A percentile compares a stretch with the other conserved stretches of the same genome.
These are phyloP conservation scores for Halenospora varia DNA, from an alignment of 495 filamentous ascomycete species.

Conservation along the genomic window DNA sequence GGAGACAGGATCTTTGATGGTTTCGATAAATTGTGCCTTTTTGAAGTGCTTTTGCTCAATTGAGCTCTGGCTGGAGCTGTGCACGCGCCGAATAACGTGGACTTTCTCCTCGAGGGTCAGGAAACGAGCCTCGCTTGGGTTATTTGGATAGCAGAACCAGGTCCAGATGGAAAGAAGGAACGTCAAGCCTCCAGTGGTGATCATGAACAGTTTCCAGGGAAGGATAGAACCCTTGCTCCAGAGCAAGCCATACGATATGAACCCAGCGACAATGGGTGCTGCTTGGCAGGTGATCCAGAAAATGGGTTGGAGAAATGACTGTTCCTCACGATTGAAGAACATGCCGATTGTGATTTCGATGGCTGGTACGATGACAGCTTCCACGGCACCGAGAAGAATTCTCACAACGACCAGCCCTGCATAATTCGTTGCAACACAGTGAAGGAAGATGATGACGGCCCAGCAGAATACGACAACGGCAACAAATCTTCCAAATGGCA, in stretches of 20 bases:
- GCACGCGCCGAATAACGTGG: constrained; percentile 48
- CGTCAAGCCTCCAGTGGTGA: constrained; percentile 23
- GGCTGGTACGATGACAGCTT: constrained; percentile 24
- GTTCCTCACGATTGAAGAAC: constrained; percentile 27
- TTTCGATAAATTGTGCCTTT: constrained; percentile 55
- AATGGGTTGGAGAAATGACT: constrained; percentile 23
- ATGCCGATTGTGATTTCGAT: constrained; percentile 29
- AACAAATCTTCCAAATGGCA: constrained; percentile 27
- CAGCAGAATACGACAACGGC: constrained; percentile 20
- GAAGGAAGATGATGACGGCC: constrained; percentile 23
- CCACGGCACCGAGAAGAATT: constrained; percentile 21
- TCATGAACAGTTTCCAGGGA: constrained; percentile 31
- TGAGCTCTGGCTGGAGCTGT: constrained; percentile 52
- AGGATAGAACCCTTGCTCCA: constrained; percentile 17
- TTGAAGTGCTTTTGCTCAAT: constrained; percentile 69
- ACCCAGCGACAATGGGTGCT: constrained; percentile 20
- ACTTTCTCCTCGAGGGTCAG: constrained; percentile 56
- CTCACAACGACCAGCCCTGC: constrained; percentile 24
- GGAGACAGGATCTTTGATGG: constrained; percentile 54
- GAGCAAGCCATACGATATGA: constrained; percentile 27
- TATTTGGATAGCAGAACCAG: constrained; percentile 44
- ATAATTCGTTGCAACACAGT: constrained; percentile 21
- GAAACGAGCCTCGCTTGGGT: constrained; percentile 64
- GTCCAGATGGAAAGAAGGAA: constrained; percentile 19
- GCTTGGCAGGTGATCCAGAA: constrained; percentile 25